These are phyloP conservation scores for Penicillium verhagenii DNA, from an alignment of 495 filamentous ascomycete genomes.

Conservation along the genomic window DNA sequence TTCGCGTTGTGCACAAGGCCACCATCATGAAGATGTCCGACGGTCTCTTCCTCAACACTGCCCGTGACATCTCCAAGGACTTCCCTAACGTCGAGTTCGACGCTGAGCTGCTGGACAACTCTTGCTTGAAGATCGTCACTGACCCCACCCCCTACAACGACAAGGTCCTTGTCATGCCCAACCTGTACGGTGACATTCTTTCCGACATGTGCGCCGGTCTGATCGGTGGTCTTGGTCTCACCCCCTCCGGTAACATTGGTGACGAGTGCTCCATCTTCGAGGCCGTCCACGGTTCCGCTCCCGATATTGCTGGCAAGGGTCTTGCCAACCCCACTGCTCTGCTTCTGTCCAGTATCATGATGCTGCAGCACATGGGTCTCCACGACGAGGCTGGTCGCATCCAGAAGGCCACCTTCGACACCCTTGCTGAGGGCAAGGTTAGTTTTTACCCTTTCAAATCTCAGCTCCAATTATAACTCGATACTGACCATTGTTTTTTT, in stretches of 20 bases:
- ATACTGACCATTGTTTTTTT: constrained; percentile 17
- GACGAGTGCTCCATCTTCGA: constrained; percentile 99
- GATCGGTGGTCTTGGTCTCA: constrained; percentile 95
- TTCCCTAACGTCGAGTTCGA: constrained; percentile 95
- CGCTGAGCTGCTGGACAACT: constrained; percentile 95
- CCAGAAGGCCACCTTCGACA: constrained; percentile 91
- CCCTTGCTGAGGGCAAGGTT: constrained; percentile 90
- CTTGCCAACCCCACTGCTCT: constrained; percentile 95
- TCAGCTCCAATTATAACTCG: background rate
- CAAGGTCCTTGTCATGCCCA: constrained; percentile 99
- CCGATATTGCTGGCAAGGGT: constrained; percentile 94
- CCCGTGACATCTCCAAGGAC: constrained; percentile 82
- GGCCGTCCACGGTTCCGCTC: constrained; percentile 96
- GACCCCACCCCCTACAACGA: constrained; percentile 95
- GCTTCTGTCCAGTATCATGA: constrained; percentile 92
- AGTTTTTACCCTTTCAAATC: constrained; percentile 11
- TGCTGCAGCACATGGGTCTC: constrained; percentile 98
- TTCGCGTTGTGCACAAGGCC: constrained; percentile 96
- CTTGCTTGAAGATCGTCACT: constrained; percentile 95
- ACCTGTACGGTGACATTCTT: constrained; percentile 98
- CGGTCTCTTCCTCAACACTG: constrained; percentile 90
- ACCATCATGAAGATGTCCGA: constrained; percentile 99
- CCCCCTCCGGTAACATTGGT: constrained; percentile 97
- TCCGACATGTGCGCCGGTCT: constrained; percentile 99
- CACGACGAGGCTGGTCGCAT: constrained; percentile 81